Percentiles rank a stretch among this genome's conserved stretches.
phyloP scores from a whole-genome alignment of 495 filamentous ascomycete species.

The Cenococcum geophilum region DNA sequence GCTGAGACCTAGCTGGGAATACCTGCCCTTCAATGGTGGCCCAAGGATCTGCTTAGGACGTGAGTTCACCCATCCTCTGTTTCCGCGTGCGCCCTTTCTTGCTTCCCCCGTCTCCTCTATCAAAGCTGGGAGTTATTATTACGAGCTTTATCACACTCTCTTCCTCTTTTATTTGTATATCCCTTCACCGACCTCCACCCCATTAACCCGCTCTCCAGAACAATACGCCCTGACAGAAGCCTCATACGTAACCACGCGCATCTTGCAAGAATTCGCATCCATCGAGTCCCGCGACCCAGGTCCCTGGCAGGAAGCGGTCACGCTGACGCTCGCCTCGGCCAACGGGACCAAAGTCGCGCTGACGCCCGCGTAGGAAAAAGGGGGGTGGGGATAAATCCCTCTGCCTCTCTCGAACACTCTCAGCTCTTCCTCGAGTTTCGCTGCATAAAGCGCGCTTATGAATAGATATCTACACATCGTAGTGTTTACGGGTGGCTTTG shows the following conservation, averaged over 20 bases:
- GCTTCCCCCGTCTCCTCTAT: too few relatives aligned
- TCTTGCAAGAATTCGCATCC: slow-evolving; percentile 25
- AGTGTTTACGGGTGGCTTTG: too few relatives aligned
- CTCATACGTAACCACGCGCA: slow-evolving; percentile 5
- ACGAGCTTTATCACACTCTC: neutral
- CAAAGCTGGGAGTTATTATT: too few relatives aligned
- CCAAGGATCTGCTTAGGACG: slow-evolving; percentile 38
- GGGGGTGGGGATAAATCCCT: neutral
- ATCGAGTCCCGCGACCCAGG: slow-evolving; percentile 23
- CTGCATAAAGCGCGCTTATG: too few relatives aligned
- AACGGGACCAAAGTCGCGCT: slow-evolving; percentile 1
- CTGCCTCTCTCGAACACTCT: too few relatives aligned
- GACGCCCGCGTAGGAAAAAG: neutral
- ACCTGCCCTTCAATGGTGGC: slow-evolving; percentile 42
- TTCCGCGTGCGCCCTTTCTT: neutral
- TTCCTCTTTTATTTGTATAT: neutral
- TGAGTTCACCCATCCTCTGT: neutral
- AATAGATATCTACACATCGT: too few relatives aligned
- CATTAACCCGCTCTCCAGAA: neutral
- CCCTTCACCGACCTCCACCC: neutral
- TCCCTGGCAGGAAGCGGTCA: neutral
- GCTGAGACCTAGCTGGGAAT: slow-evolving; percentile 38
- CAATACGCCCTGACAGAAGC: slow-evolving; percentile 12
- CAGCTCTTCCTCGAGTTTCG: too few relatives aligned
- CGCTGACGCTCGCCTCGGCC: neutral